Conservation (phyloP, 225 moss, liverwort and hornwort genomes). For the Bryoerythrophyllum caledonicum region DNA sequence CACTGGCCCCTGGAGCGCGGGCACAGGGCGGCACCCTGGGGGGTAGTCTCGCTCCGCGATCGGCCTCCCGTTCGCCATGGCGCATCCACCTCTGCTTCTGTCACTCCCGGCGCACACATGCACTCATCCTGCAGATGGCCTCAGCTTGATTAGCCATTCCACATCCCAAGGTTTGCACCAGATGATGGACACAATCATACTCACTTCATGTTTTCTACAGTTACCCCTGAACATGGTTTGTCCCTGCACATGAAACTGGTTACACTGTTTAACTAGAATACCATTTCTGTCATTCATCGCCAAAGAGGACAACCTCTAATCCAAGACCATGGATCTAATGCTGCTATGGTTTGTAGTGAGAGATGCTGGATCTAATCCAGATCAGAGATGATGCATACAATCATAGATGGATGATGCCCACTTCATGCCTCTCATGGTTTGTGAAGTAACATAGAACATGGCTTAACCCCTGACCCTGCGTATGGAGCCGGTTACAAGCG, state of each 20-base stretch:
- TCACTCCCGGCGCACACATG: conserved; percentile 19
- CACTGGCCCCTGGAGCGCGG: not conserved
- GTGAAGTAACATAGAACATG: not conserved
- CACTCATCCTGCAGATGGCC: not conserved
- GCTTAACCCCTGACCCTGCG: not conserved
- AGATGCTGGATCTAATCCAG: not conserved
- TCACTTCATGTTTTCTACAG: not conserved
- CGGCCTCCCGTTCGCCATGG: conserved; percentile 25
- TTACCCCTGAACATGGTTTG: not conserved
- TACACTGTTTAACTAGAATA: not conserved
- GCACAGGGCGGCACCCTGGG: conserved; percentile 20
- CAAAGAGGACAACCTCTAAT: no score
- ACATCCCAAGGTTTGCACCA: no score
- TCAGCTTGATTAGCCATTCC: no score
- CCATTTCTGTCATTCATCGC: no score
- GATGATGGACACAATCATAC: not conserved
- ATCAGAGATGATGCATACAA: not conserved
- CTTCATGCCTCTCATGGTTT: not conserved
- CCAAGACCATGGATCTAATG: not conserved
- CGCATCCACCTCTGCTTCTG: conserved; percentile 13
- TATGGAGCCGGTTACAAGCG: not conserved
- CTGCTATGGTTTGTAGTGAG: not conserved
- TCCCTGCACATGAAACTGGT: not conserved
- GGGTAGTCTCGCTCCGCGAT: conserved; percentile 41
- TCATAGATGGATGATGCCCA: not conserved